Conservation (phyloP, 306 rosid species). For the Myrica gale region DNA sequence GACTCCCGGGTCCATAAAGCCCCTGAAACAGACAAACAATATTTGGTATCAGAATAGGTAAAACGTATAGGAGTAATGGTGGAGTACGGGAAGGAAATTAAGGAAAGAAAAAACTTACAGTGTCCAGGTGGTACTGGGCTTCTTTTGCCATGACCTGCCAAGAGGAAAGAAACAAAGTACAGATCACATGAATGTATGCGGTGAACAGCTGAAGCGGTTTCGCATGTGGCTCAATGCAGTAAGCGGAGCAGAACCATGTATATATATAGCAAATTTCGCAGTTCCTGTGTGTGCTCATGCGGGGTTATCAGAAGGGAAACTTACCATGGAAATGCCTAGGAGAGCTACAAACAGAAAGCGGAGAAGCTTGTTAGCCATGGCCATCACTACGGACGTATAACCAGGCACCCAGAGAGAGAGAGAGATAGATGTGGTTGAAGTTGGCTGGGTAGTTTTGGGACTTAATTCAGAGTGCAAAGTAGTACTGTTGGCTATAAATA, state of each 20-base stretch:
- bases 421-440: constrained; percentile 15
- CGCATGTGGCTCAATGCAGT: not conserved
- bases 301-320: too few species aligned
- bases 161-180: not conserved
- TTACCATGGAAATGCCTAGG: constrained; percentile 45
- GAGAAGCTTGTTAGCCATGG: constrained; percentile 41
- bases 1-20: constrained; percentile 51
- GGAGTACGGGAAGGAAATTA: too few species aligned
- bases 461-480: constrained; percentile 27
- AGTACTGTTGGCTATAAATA: constrained; percentile 37
- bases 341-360: constrained; percentile 46
- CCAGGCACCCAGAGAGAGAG: too few species aligned
- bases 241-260: not conserved
- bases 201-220: too few species aligned
- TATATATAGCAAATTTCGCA: not conserved
- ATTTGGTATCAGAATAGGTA: not conserved
- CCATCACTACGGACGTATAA: not conserved
- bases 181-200: too few species aligned
- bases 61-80: too few species aligned
- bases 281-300: too few species aligned
- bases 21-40: constrained; percentile 30
- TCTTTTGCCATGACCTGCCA: constrained; percentile 48
- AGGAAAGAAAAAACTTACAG: constrained; percentile 7
- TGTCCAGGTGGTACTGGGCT: constrained; percentile 36
- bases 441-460: constrained; percentile 23